Conservation (phyloP, 805 yeast genomes). For the Teunomyces tritomae region DNA sequence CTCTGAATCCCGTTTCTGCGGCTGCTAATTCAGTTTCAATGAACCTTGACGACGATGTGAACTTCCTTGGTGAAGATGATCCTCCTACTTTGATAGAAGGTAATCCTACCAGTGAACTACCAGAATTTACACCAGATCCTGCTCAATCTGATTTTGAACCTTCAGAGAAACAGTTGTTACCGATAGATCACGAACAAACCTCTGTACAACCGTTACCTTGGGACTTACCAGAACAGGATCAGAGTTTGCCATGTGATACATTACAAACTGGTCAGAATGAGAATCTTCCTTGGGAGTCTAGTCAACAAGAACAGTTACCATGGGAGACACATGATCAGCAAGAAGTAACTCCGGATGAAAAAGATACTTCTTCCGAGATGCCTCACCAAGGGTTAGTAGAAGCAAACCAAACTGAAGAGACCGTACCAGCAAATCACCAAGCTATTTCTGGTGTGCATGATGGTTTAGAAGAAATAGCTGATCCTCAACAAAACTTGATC, state of each 20-base stretch:
- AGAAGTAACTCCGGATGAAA: background rate
- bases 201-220: background rate
- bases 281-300: slow-evolving; percentile 6
- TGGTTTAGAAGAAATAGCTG: background rate
- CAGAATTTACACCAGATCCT: slow-evolving; percentile 14
- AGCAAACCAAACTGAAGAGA: background rate
- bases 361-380: background rate
- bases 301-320: slow-evolving; percentile 3
- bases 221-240: background rate
- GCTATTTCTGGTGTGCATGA: background rate
- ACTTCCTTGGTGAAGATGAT: slow-evolving; percentile 2
- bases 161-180: slow-evolving; percentile 9
- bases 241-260: slow-evolving; percentile 5
- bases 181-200: background rate
- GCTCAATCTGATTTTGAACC: slow-evolving; percentile 6
- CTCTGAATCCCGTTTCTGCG: background rate
- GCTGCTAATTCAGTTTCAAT: background rate
- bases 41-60: background rate
- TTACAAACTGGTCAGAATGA: background rate
- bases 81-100: slow-evolving; percentile 14
- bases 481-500: background rate
- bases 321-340: slow-evolving; percentile 1
- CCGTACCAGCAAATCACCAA: background rate
- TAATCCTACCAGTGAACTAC: slow-evolving; percentile 14
- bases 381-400: background rate